Evolutionary conservation across 352 stramenopile genomes (phyloP).

Genomic region (Globisporangium nunn): DNA sequence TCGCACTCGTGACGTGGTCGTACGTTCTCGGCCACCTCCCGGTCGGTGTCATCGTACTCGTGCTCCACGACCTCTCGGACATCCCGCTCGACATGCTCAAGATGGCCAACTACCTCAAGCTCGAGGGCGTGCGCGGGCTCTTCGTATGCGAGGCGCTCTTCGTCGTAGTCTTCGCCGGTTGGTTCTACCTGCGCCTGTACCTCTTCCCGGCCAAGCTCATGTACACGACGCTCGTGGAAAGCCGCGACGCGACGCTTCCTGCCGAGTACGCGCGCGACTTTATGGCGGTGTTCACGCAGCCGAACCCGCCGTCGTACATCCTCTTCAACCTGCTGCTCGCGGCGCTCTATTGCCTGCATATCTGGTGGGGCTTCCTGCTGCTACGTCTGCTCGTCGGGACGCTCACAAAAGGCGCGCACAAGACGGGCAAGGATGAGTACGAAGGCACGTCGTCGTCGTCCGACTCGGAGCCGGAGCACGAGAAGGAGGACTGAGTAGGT

Average conservation of each 20-base stretch:
- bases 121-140: constrained; percentile 66
- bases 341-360: constrained; percentile 70
- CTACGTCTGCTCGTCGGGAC: constrained; percentile 62
- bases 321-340: constrained; percentile 76
- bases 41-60: constrained; percentile 76
- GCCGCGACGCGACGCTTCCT: constrained; percentile 66
- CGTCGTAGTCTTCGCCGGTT: constrained; percentile 47
- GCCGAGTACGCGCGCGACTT: constrained; percentile 63
- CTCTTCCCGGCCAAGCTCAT: constrained; percentile 77
- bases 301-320: constrained; percentile 71
- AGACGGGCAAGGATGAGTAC: constrained; percentile 80
- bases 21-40: constrained; percentile 73
- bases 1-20: constrained; percentile 81
- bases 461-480: constrained; percentile 63
- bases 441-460: constrained; percentile 57
- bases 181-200: constrained; percentile 86
- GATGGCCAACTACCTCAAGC: constrained; percentile 88
- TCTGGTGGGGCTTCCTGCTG: constrained; percentile 81
- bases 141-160: constrained; percentile 79
- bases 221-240: constrained; percentile 69
- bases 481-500: constrained; percentile 38
- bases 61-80: constrained; percentile 83
- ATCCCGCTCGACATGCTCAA: constrained; percentile 86
- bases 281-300: constrained; percentile 54
- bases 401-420: constrained; percentile 67